Base-by-base conservation (phyloP, 2,329 filamentous ascomycete genomes). In the Xylaria multiplex region DNA sequence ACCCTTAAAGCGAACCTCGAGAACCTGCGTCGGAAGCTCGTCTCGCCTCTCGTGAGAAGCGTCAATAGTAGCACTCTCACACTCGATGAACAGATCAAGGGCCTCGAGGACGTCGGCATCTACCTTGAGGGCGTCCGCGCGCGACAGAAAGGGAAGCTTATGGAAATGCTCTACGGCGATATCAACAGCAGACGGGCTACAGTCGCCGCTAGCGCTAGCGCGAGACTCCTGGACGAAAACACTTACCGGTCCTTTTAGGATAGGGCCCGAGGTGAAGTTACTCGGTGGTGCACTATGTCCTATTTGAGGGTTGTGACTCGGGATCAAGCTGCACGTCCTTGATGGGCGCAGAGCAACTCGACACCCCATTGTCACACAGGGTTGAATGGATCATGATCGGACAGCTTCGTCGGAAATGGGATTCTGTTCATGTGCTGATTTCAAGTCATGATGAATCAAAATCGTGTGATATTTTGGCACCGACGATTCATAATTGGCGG, bases 1-100 rank as follows among this genome's bases (percentile, higher is more conserved):
- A 91, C 91, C 2, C 85, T 98, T 46, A 96, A 97, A 77, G 90
- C 92, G 11, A 95, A 92, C 71, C 86, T 98, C 16, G 94, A 97
- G 81, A 90, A 86, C n/a, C 82, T 97, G 53, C 85, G 95, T 42
- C 86, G 91, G 69, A 96, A 94, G 77, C 85, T 97, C 19, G 91
- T 97, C 46, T 92, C 89, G 59, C 95, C 95, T 16, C 84, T 97
- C 2, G 91, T 97, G 22, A 83, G 92, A 50, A 88, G 89, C 60
- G 84, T 84, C 59, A 90, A 90, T 74, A 84, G 83, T 13, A 92
- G 88, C 68, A 91, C 88, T 30, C 82, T 95, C 19, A 89, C 89
- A 1, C 85, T 97, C 19, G 92, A 95, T 67, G 92, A 94, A 74
- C 95, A 98, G 82, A 93, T 98, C 71, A 84, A 84, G 50, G 93